These are phyloP conservation scores for Colletotrichum incanum DNA, from an alignment of 2,329 filamentous ascomycete species.

Conservation along the genomic window DNA sequence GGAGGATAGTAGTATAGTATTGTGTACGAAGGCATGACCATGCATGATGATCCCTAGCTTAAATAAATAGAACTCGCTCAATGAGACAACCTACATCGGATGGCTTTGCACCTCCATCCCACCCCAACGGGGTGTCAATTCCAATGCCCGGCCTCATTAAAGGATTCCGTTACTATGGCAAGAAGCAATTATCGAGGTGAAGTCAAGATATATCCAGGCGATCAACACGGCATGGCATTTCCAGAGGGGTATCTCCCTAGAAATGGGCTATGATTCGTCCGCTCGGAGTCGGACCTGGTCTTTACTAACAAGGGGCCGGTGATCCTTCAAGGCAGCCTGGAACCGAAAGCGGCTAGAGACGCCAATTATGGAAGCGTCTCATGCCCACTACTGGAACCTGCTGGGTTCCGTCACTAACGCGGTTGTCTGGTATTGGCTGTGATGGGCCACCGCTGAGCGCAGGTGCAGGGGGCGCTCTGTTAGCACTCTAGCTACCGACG, in stretches of 20 bases:
- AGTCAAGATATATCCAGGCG: background rate
- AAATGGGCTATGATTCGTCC: background rate
- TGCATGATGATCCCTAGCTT: slow-evolving; percentile 2
- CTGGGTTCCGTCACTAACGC: background rate
- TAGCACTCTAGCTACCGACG: background rate
- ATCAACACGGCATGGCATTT: background rate
- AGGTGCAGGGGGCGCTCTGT: background rate
- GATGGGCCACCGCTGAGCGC: background rate
- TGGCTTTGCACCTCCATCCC: background rate
- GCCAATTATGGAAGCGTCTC: background rate
- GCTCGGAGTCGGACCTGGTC: background rate
- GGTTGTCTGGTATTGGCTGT: background rate
- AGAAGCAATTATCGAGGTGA: background rate
- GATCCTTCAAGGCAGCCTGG: background rate
- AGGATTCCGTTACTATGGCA: background rate
- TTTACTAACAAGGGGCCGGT: background rate
- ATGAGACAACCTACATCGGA: background rate
- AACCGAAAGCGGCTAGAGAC: background rate
- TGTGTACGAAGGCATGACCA: background rate
- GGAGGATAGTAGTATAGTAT: background rate
- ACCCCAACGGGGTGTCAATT: background rate
- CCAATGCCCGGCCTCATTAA: background rate
- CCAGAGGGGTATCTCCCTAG: too few species aligned
- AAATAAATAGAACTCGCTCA: background rate
- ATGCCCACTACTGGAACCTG: background rate